Conservation (phyloP, 495 filamentous ascomycete genomes). For the Daldinia bambusicola region DNA sequence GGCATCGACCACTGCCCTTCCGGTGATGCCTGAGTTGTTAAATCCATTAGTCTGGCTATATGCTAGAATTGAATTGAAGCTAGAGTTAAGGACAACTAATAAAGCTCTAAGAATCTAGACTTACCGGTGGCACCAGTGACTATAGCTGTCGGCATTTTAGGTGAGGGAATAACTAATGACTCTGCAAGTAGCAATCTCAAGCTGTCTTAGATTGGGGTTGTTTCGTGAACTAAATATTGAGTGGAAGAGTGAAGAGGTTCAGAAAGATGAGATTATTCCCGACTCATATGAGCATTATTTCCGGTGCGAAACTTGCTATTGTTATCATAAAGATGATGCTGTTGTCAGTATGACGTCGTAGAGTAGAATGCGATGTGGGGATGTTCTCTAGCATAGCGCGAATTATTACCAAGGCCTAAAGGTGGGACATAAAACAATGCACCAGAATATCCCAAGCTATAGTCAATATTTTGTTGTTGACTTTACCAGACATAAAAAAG, state of each 20-base stretch:
- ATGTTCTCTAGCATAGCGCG: not conserved
- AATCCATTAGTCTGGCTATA: not conserved
- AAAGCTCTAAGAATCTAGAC: not conserved
- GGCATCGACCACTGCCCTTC: constrained; percentile 58
- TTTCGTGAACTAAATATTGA: not conserved
- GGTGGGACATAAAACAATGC: not conserved
- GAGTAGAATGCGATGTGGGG: not conserved
- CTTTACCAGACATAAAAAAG: not conserved
- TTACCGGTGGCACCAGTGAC: constrained; percentile 25
- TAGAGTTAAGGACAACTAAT: not conserved
- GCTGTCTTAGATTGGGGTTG: not conserved
- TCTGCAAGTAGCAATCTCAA: not conserved
- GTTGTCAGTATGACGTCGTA: constrained; percentile 13
- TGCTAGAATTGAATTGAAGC: not conserved
- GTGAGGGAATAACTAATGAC: not conserved
- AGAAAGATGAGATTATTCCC: not conserved
- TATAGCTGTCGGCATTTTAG: constrained; percentile 15
- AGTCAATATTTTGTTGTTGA: not conserved
- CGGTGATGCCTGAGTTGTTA: constrained; percentile 54
- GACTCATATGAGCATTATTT: not conserved
- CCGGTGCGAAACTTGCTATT: not conserved
- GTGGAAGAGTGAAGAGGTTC: not conserved
- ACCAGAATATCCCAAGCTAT: not conserved
- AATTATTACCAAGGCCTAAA: not conserved
- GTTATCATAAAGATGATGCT: not conserved